Evolutionary conservation across 768 basidiomycete genomes (phyloP).

Genomic region (Mycena olivaceomarginata): DNA sequence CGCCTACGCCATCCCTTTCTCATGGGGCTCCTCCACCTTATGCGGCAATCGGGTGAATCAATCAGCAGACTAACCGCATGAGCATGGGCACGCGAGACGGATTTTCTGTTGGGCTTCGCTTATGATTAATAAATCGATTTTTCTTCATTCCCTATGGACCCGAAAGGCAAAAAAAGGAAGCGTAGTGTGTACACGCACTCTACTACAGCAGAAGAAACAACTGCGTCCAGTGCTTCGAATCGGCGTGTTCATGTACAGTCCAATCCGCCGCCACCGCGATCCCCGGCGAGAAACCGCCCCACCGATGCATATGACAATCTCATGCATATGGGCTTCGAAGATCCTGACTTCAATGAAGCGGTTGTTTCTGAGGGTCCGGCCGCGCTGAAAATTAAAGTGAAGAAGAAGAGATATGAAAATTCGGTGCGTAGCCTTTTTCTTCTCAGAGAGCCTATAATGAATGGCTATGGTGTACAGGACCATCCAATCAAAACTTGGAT

Average conservation of each 20-base stretch:
- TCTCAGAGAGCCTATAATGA: neutral
- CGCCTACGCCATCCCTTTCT: neutral
- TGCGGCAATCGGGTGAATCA: too few species aligned
- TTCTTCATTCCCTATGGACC: neutral
- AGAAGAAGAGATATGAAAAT: neutral
- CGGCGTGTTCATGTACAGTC: neutral
- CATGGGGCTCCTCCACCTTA: neutral
- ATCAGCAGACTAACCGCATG: too few species aligned
- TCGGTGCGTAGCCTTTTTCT: neutral
- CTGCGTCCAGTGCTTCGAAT: neutral
- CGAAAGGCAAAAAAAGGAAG: neutral
- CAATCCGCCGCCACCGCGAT: neutral
- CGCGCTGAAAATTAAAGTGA: neutral
- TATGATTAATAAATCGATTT: too few species aligned
- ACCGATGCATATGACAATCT: neutral
- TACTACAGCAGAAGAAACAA: neutral
- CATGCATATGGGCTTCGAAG: neutral
- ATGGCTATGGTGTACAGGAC: conserved; percentile 5
- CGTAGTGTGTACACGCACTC: neutral
- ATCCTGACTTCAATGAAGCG: neutral
- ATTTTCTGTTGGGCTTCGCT: too few species aligned
- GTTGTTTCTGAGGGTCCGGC: neutral
- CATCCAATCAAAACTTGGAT: conserved; percentile 7
- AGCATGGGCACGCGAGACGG: too few species aligned
- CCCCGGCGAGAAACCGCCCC: neutral